Evolutionary conservation across 2,329 filamentous ascomycete species (phyloP), one percentile per base, ranked within the genome.

Genomic region (Chaetothyriales sp.): DNA sequence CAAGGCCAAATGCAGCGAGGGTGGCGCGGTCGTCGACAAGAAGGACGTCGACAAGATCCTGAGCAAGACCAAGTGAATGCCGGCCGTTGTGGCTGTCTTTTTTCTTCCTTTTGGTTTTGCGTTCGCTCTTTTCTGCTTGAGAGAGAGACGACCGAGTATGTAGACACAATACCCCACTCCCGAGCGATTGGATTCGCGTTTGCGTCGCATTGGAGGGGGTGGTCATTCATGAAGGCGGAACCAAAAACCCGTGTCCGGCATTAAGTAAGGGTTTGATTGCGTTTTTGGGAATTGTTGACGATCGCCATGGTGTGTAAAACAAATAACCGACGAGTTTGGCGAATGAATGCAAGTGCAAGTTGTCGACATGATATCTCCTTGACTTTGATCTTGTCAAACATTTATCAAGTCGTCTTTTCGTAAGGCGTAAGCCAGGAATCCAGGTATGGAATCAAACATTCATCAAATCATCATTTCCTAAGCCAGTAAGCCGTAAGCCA

Each of bases 1-100:
- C 66, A 98, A 98, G 72, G 92, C 92, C 53, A 92, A 90, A 65
- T 98, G 92, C 68, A 94, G 89, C 0, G 72, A 94, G 60, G 84
- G 77, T 18, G 90, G 92, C 15, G 87, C 94, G 10, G 87, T 95
- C 18, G 86, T 98, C 20, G 84, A 89, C 56, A 83, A 94, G 70
- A 80, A 81, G 51, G 89, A 97, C 62, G 94, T 97, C 61, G 85
- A 95, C 64, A 79, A 76, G 43, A 85, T 89, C 49, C 76, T 90
- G 70, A 77, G 69, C 43, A 37, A 47, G 25, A 46, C 37, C 28
- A 47, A 25, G 44, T 37, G 13, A 40, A 15, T 40, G 4, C 3
- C 22, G 3, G 22, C 6, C 6, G 22, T 25, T 25, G 22, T 25
- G 3, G 22, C 22, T 25, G 22, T 25, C 22, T 6, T 25, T 6